phyloP scores from a whole-genome alignment of 2,329 filamentous ascomycete species.

The Periconia sp. region DNA sequence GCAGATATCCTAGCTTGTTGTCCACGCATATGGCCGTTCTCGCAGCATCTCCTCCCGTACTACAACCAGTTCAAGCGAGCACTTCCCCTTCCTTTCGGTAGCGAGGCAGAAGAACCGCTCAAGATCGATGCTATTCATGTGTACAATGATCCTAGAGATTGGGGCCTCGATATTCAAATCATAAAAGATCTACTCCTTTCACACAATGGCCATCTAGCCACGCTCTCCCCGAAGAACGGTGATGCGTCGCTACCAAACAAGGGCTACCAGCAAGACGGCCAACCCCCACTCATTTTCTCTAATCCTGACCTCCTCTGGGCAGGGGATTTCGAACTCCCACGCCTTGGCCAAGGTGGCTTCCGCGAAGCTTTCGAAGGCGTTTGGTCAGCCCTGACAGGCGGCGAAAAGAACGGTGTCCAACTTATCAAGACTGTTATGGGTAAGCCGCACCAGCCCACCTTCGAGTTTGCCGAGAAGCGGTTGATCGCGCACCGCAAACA shows the following conservation, averaged over 20 bases:
- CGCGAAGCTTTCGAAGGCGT: constrained; percentile 80
- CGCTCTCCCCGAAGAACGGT: constrained; percentile 75
- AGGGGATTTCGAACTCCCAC: constrained; percentile 80
- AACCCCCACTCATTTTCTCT: constrained; percentile 83
- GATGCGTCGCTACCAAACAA: constrained; percentile 67
- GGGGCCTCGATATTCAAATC: constrained; percentile 87
- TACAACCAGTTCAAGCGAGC: constrained; percentile 65
- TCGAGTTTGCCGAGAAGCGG: constrained; percentile 80
- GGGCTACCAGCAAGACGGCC: constrained; percentile 82
- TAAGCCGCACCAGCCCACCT: constrained; percentile 80
- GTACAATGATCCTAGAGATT: constrained; percentile 95
- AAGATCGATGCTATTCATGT: constrained; percentile 91
- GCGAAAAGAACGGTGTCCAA: constrained; percentile 56
- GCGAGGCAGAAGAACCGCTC: constrained; percentile 59
- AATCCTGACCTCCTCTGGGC: constrained; percentile 94
- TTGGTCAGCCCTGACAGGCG: constrained; percentile 75
- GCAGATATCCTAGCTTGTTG: constrained; percentile 80
- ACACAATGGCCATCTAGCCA: constrained; percentile 78
- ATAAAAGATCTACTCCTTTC: constrained; percentile 85
- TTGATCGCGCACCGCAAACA: constrained; percentile 66
- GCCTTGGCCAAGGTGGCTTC: constrained; percentile 92
- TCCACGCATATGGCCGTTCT: constrained; percentile 83
- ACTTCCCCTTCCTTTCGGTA: constrained; percentile 59
- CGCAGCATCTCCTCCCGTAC: constrained; percentile 66
- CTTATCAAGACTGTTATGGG: constrained; percentile 75